These are phyloP conservation scores for Saraca asoca DNA, from an alignment of 331 rosid genomes.

Conservation along the genomic window DNA sequence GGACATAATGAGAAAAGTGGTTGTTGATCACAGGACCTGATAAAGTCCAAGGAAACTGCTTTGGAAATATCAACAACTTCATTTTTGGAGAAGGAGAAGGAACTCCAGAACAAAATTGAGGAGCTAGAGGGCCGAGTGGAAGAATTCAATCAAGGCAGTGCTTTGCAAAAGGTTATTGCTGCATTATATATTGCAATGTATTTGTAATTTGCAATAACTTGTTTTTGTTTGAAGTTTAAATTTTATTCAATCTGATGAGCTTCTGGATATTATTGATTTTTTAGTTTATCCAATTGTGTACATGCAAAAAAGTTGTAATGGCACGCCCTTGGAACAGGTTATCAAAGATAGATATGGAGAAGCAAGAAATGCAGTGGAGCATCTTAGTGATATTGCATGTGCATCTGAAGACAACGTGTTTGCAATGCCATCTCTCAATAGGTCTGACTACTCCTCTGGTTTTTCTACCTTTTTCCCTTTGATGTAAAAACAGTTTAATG, in stretches of 20 bases:
- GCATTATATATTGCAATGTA: not conserved
- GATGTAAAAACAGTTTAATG: conserved; percentile 1
- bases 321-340: conserved; percentile 41
- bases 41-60: conserved; percentile 65
- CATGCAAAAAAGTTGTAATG: conserved; percentile 24
- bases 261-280: conserved; percentile 1
- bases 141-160: conserved; percentile 53
- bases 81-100: conserved; percentile 68
- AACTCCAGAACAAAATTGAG: conserved; percentile 66
- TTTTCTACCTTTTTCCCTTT: conserved; percentile 14
- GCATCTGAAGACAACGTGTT: conserved; percentile 25
- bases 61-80: conserved; percentile 61
- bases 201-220: not conserved
- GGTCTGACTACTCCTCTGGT: conserved; percentile 39
- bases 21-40: conserved; percentile 56
- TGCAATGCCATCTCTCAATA: conserved; percentile 38
- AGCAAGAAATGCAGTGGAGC: conserved; percentile 22
- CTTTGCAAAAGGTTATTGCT: conserved; percentile 57
- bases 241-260: not conserved
- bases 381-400: conserved; percentile 19
- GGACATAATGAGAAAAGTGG: conserved; percentile 13
- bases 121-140: conserved; percentile 66
- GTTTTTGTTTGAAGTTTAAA: no score
- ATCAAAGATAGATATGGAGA: conserved; percentile 38
- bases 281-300: conserved; percentile 8